phyloP scores from a whole-genome alignment of 768 basidiomycete genomes.

The Ephemerocybe angulata region DNA sequence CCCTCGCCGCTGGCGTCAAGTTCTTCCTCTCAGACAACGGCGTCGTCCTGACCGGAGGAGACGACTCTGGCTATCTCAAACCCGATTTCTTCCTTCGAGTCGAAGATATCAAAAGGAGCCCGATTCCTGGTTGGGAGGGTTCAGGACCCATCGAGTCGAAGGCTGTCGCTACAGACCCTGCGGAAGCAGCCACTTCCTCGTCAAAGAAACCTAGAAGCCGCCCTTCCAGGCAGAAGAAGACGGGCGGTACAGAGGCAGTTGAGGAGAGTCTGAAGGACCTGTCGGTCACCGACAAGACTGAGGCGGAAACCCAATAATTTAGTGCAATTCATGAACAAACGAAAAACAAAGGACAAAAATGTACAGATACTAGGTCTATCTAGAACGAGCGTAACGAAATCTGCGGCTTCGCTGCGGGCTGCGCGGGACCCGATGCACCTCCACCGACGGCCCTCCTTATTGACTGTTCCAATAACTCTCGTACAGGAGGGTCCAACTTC shows the following conservation, averaged over 20 bases:
- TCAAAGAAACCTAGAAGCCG: no score
- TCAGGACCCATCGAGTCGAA: slow-evolving; percentile 8
- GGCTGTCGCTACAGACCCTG: no score
- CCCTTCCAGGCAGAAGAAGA: no score
- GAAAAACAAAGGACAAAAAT: no score
- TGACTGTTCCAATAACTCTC: slow-evolving; percentile 69
- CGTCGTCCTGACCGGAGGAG: slow-evolving; percentile 82
- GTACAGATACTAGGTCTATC: background rate
- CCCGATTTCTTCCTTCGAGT: slow-evolving; percentile 70
- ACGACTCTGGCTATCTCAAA: slow-evolving; percentile 56
- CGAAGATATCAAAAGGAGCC: slow-evolving; percentile 42
- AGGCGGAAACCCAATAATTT: no score
- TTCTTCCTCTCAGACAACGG: slow-evolving; percentile 85
- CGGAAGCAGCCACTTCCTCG: no score
- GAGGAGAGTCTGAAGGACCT: no score
- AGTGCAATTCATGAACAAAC: no score
- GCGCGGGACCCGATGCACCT: slow-evolving; percentile 24
- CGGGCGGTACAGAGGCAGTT: no score
- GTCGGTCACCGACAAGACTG: no score
- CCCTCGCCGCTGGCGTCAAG: slow-evolving; percentile 61
- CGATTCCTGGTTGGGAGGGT: slow-evolving; percentile 34
- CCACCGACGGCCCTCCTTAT: slow-evolving; percentile 72
- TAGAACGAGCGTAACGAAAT: slow-evolving; percentile 75
- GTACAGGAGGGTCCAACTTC: slow-evolving; percentile 53
- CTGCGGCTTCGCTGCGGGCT: slow-evolving; percentile 58